Evolutionary conservation across 1,284 basidiomycete genomes (phyloP).

Genomic region (Moesziomyces globuligerus): DNA sequence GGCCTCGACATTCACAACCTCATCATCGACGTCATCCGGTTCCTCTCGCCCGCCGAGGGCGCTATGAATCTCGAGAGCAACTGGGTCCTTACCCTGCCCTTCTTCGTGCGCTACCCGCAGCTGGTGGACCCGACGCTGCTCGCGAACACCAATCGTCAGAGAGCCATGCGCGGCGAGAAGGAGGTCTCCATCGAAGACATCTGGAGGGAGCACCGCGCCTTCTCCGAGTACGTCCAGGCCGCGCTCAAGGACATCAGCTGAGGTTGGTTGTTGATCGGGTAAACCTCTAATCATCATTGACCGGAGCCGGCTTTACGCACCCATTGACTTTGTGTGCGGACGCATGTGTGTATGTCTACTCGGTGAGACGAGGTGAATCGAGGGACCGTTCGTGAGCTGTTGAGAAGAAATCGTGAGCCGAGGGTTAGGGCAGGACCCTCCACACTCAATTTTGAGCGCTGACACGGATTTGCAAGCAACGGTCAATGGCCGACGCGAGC

Average conservation of each 20-base stretch:
- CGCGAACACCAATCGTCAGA: conserved; percentile 29
- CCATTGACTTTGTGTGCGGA: too few relatives aligned
- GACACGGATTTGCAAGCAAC: too few relatives aligned
- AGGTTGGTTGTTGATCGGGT: neutral
- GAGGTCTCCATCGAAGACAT: conserved; percentile 36
- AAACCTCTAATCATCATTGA: too few relatives aligned
- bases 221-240: conserved; percentile 18
- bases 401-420: too few relatives aligned
- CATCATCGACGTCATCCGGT: conserved; percentile 24
- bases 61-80: conserved; percentile 31
- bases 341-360: too few relatives aligned
- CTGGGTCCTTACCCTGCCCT: conserved; percentile 47
- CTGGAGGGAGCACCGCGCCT: conserved; percentile 37
- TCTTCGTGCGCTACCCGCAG: conserved; percentile 47
- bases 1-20: conserved; percentile 35
- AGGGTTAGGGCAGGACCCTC: too few relatives aligned
- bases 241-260: conserved; percentile 31
- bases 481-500: too few relatives aligned
- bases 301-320: too few relatives aligned
- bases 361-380: too few relatives aligned
- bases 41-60: conserved; percentile 17
- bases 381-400: too few relatives aligned
- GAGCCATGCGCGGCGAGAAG: conserved; percentile 11
- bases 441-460: too few relatives aligned
- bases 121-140: conserved; percentile 30